Conservation (phyloP, 495 filamentous ascomycete species). For the Lepraria neglecta region DNA sequence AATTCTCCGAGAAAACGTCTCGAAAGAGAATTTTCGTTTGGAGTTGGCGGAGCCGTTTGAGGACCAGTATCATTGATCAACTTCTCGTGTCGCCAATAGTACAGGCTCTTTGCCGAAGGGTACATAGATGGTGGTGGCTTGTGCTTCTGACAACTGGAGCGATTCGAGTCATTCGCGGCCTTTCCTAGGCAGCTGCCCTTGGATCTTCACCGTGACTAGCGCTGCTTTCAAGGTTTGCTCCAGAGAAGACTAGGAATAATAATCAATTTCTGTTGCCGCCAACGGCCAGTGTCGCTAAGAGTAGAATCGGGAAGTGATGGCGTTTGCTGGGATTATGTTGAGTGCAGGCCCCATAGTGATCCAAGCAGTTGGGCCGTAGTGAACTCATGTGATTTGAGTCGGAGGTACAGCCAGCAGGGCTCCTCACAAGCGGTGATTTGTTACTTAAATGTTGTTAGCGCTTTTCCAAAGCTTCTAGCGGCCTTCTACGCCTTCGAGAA, state of each 20-base stretch:
- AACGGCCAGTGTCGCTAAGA: constrained; percentile 6
- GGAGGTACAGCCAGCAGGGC: too few relatives aligned
- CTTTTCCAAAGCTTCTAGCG: not conserved
- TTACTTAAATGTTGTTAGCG: constrained; percentile 7
- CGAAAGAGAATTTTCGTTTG: not conserved
- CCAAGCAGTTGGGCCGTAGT: not conserved
- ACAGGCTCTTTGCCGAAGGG: not conserved
- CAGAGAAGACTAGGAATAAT: constrained; percentile 1
- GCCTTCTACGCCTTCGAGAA: constrained; percentile 1
- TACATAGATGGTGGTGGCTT: constrained; percentile 9
- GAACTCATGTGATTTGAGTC: too few relatives aligned
- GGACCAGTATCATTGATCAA: not conserved
- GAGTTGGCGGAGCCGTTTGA: not conserved
- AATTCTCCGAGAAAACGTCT: constrained; percentile 15
- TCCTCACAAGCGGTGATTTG: constrained; percentile 1
- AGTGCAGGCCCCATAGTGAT: not conserved
- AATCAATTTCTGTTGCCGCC: constrained; percentile 8
- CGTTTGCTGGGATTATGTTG: not conserved
- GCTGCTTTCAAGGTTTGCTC: not conserved
- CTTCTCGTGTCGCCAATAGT: constrained; percentile 7
- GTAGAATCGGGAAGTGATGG: constrained; percentile 4
- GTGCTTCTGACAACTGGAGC: constrained; percentile 13
- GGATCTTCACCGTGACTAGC: constrained; percentile 2
- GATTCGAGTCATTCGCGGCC: constrained; percentile 7
- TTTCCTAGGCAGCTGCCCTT: not conserved